Conservation (phyloP, 2,329 filamentous ascomycete genomes). For the Pseudocercospora cruenta region DNA sequence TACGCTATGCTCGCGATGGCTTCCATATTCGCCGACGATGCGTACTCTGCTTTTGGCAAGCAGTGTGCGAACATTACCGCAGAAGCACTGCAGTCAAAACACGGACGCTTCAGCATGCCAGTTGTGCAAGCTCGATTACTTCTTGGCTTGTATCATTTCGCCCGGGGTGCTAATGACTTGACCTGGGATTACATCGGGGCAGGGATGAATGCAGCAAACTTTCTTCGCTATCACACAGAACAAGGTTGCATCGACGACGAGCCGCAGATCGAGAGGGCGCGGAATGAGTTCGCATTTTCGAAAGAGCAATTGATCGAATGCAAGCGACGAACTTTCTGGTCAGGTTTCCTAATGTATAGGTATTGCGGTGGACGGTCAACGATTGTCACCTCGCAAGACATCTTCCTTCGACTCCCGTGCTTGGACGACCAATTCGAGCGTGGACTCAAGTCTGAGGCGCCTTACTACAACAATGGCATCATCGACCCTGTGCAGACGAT, state of each 20-base stretch:
- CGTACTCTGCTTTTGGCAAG: constrained; percentile 46
- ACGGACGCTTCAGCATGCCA: constrained; percentile 61
- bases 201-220: constrained; percentile 63
- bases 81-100: constrained; percentile 58
- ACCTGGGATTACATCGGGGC: constrained; percentile 67
- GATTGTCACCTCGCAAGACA: constrained; percentile 65
- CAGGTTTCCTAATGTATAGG: constrained; percentile 70
- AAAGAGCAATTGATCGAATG: constrained; percentile 62
- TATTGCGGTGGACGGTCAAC: constrained; percentile 57
- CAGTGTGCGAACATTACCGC: constrained; percentile 60
- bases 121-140: constrained; percentile 70
- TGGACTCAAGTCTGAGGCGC: constrained; percentile 60
- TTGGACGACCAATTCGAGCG: constrained; percentile 64
- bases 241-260: constrained; percentile 41
- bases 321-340: constrained; percentile 72
- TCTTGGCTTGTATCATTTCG: constrained; percentile 67
- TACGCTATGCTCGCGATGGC: constrained; percentile 64
- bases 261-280: constrained; percentile 13
- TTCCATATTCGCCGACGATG: constrained; percentile 58
- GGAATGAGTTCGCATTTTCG: constrained; percentile 34
- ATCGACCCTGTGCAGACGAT: constrained; percentile 42
- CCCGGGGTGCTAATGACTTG: constrained; percentile 61
- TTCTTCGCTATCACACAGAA: constrained; percentile 63
- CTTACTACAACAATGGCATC: constrained; percentile 62
- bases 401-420: constrained; percentile 69